Evolutionary conservation across 495 filamentous ascomycete species (phyloP).

Genomic region (Podospora pseudopauciseta): DNA sequence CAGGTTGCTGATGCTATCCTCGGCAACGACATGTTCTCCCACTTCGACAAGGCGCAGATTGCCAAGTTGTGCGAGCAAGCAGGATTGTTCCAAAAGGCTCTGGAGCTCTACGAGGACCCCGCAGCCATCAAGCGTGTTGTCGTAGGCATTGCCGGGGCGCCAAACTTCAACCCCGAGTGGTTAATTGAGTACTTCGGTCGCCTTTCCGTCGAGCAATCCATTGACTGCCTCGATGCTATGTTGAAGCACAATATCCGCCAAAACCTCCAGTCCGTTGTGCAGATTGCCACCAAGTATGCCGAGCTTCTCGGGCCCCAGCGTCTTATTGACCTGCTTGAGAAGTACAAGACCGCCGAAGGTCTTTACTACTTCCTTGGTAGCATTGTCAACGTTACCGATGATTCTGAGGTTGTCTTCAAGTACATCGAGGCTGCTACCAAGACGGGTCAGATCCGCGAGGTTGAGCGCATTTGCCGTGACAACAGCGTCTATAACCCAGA

Average conservation of each 20-base stretch:
- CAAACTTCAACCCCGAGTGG: conserved; percentile 85
- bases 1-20: conserved; percentile 98
- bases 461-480: conserved; percentile 95
- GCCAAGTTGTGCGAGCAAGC: conserved; percentile 89
- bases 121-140: conserved; percentile 84
- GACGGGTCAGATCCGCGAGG: conserved; percentile 87
- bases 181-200: conserved; percentile 87
- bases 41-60: conserved; percentile 88
- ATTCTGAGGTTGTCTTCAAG: conserved; percentile 96
- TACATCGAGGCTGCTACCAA: conserved; percentile 96
- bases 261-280: conserved; percentile 89
- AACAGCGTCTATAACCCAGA: conserved; percentile 90
- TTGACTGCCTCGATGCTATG: conserved; percentile 96
- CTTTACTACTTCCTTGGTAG: conserved; percentile 97
- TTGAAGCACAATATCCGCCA: conserved; percentile 92
- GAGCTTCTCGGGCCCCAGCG: conserved; percentile 88
- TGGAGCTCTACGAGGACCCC: conserved; percentile 92
- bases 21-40: conserved; percentile 93
- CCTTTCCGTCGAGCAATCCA: conserved; percentile 87
- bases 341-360: conserved; percentile 93
- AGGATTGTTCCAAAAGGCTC: conserved; percentile 76
- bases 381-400: conserved; percentile 95
- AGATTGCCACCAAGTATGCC: conserved; percentile 95
- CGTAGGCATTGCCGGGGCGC: conserved; percentile 71
- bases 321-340: conserved; percentile 92